Conservation (phyloP, 163 green algal species). For the Chlorella variabilis region DNA sequence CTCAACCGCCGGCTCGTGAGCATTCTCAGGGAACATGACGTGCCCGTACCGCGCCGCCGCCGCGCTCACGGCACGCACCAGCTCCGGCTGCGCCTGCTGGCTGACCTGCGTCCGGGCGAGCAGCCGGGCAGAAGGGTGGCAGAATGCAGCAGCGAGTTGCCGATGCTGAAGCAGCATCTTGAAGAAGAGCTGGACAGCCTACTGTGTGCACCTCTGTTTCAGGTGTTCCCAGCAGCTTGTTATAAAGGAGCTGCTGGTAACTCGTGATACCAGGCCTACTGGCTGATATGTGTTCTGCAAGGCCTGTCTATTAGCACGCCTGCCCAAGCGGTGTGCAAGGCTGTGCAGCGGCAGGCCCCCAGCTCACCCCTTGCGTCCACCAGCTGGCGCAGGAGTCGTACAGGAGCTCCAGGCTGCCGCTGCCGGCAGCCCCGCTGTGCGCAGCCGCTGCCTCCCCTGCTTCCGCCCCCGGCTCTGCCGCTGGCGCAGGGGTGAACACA, state of each 20-base stretch:
- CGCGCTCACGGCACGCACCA: constrained; percentile 71
- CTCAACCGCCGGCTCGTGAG: constrained; percentile 79
- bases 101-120: constrained; percentile 49
- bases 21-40: constrained; percentile 91
- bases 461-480: not conserved
- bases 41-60: constrained; percentile 91
- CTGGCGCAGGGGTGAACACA: constrained; percentile 44
- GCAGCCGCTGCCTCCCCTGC: not conserved
- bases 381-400: constrained; percentile 95
- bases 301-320: too few relatives aligned
- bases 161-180: too few relatives aligned
- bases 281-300: too few relatives aligned
- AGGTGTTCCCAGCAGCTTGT: too few relatives aligned
- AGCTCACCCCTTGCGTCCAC: constrained; percentile 92
- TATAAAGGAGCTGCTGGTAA: too few relatives aligned
- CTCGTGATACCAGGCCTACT: too few relatives aligned
- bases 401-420: constrained; percentile 42
- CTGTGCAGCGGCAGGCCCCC: too few relatives aligned
- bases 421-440: not conserved
- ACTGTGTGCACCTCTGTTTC: too few relatives aligned
- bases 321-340: too few relatives aligned
- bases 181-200: too few relatives aligned
- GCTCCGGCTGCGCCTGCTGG: constrained; percentile 62
- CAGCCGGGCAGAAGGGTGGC: not conserved
- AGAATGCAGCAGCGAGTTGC: too few relatives aligned